These are phyloP conservation scores for Diaporthe batatas DNA, from an alignment of 2,329 filamentous ascomycete species.

Conservation along the genomic window DNA sequence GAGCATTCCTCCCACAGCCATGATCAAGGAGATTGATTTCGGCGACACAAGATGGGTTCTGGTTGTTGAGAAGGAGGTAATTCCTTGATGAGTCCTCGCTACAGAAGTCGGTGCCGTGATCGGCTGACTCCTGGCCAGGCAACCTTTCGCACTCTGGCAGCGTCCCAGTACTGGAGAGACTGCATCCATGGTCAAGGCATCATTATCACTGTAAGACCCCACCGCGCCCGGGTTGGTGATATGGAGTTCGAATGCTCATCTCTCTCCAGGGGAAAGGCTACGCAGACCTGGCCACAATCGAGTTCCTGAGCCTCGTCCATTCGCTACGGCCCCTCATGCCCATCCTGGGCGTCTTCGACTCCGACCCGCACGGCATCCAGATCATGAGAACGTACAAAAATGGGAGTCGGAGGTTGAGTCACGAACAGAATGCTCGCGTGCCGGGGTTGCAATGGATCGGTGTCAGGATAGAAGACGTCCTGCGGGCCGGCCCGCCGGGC, in stretches of 20 bases:
- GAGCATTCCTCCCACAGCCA: conserved; percentile 68
- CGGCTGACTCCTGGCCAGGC: conserved; percentile 63
- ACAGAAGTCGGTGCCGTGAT: not conserved
- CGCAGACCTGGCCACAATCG: conserved; percentile 79
- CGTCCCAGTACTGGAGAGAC: conserved; percentile 66
- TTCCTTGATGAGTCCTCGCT: conserved; percentile 25
- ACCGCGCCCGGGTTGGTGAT: not conserved
- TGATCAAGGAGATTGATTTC: conserved; percentile 65
- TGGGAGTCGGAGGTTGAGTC: conserved; percentile 72
- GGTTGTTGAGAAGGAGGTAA: conserved; percentile 83
- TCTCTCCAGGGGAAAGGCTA: conserved; percentile 80
- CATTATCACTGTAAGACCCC: conserved; percentile 71
- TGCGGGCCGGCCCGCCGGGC: conserved; percentile 36
- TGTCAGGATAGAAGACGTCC: conserved; percentile 60
- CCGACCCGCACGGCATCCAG: conserved; percentile 80
- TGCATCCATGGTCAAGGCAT: conserved; percentile 68
- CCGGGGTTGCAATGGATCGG: conserved; percentile 75
- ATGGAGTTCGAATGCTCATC: not conserved
- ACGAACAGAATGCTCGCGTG: conserved; percentile 67
- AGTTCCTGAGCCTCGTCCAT: conserved; percentile 71
- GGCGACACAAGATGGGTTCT: conserved; percentile 72
- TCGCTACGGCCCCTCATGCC: conserved; percentile 62
- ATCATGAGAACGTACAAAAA: conserved; percentile 82
- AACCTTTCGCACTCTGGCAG: conserved; percentile 77
- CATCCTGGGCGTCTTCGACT: conserved; percentile 77